Evolutionary conservation across 108 stramenopile species (phyloP), one percentile per base, ranked within the genome.

Genomic region (Thalassiosira profunda): DNA sequence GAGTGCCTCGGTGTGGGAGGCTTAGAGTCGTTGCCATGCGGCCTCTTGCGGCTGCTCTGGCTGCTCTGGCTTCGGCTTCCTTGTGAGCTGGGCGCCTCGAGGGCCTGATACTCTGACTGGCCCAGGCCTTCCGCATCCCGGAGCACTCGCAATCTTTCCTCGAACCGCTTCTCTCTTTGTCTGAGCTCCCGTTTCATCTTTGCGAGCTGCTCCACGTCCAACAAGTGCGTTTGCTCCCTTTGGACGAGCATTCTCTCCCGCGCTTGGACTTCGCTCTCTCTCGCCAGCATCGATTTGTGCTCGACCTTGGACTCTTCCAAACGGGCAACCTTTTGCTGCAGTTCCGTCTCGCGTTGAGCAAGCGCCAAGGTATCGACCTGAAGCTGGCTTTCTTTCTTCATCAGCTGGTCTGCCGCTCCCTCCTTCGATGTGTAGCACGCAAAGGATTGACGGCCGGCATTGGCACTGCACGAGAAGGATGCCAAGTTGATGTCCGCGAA

Each of bases 351-450:
- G 21, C 65, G 74, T 3, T 59, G 47, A 26, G 48, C 58, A 42
- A 75, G 47, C n/a, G 58, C 46, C 17, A 41, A 33, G 15, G 41
- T 15, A 54, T 53, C 53, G 25, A 53, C 36, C 45, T 61, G 30
- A 71, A 71, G 60, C 38, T 51, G 56, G n/a, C 49, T 34, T 46
- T 75, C 65, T 34, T 33, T 75, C 30, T 58, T 11, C 36, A 40
- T 51, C 38, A 42, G 21, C 20, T 7, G 41, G n/a, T 17, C 4
- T 51, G 25, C 21, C 43, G 65, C 52, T 44, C 20, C 31, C 41
- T 11, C 23, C 21, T 45, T 62, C 42, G 40, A 53, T 60, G 58
- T 36, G 61, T 33, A 75, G 25, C 46, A 54, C 38, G 26, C 17
- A 41, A 75, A 75, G 45, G 65, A 53, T 43, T 75, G 49, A 2